Conservation (phyloP, 306 rosid species). For the Dicorynia guianensis region DNA sequence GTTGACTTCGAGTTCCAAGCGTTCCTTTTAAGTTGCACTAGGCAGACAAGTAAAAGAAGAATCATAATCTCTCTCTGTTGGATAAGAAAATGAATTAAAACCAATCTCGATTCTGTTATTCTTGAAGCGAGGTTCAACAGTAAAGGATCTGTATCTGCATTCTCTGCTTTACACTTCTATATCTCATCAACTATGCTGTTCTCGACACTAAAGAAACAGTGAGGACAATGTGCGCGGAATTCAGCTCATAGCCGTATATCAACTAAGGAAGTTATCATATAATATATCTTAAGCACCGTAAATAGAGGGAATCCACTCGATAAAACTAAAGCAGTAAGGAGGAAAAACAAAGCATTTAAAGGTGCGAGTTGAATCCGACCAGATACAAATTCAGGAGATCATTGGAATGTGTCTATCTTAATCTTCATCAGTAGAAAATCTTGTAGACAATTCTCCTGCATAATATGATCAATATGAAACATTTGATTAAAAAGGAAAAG, state of each 20-base stretch:
- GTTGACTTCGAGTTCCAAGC: not conserved
- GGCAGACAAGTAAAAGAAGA: slow-evolving; percentile 21
- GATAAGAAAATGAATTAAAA: slow-evolving; percentile 27
- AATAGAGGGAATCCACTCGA: slow-evolving; percentile 29
- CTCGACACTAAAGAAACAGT: slow-evolving; percentile 3
- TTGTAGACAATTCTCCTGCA: slow-evolving; percentile 42
- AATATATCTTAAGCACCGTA: slow-evolving; percentile 25
- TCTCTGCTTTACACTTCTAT: slow-evolving; percentile 17
- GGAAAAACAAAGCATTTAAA: slow-evolving; percentile 10
- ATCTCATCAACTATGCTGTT: slow-evolving; percentile 1
- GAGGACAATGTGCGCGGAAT: slow-evolving; percentile 24
- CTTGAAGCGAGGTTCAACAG: slow-evolving; percentile 31
- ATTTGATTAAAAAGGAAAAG: not conserved
- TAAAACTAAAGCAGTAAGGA: slow-evolving; percentile 26
- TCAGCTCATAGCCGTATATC: slow-evolving; percentile 2
- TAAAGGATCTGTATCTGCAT: slow-evolving; percentile 21
- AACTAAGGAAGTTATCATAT: not conserved
- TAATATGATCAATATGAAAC: slow-evolving; percentile 13
- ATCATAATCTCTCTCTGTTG: slow-evolving; percentile 11
- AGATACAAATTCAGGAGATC: slow-evolving; percentile 33
- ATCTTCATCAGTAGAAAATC: slow-evolving; percentile 28
- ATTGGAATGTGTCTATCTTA: slow-evolving; percentile 29
- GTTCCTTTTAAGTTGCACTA: slow-evolving; percentile 17
- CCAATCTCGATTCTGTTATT: slow-evolving; percentile 22
- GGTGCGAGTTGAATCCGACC: slow-evolving; percentile 30